Conservation (phyloP, 2,329 filamentous ascomycete species). For the Aureobasidium melanogenum region DNA sequence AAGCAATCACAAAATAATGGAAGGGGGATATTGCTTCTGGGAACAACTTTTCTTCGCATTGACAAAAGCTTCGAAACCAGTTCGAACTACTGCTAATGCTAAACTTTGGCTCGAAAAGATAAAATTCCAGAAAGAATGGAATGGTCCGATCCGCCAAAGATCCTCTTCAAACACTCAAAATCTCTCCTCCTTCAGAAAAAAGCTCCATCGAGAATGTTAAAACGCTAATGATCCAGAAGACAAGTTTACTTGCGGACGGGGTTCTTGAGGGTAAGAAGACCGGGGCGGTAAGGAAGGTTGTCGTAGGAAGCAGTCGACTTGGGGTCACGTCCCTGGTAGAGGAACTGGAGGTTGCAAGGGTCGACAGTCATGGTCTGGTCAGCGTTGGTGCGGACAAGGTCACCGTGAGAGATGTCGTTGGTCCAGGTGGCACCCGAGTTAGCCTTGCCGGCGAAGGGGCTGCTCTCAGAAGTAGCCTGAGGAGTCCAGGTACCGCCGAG, state of each 20-base stretch:
- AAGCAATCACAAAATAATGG: not conserved
- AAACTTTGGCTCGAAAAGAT: not conserved
- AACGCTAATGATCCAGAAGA: not conserved
- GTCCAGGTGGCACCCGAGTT: constrained; percentile 59
- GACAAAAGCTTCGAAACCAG: not conserved
- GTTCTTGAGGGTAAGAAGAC: constrained; percentile 40
- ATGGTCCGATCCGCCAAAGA: constrained; percentile 3
- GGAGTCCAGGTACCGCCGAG: constrained; percentile 50
- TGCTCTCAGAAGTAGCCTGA: constrained; percentile 46
- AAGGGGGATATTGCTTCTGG: not conserved
- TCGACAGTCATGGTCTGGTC: constrained; percentile 57
- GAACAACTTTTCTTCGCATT: not conserved
- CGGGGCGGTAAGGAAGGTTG: constrained; percentile 46
- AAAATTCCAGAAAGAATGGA: not conserved
- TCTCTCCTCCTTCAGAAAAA: not conserved
- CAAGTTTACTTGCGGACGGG: not conserved
- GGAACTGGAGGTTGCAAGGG: constrained; percentile 54
- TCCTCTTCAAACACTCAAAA: not conserved
- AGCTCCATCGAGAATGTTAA: not conserved
- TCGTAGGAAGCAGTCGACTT: constrained; percentile 38
- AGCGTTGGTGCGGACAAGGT: constrained; percentile 46
- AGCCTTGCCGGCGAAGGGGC: constrained; percentile 58
- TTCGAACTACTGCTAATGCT: not conserved
- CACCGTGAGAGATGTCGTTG: constrained; percentile 59
- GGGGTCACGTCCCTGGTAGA: constrained; percentile 52